phyloP scores from a whole-genome alignment of 163 green algal genomes.

The Scenedesmus sp. region DNA sequence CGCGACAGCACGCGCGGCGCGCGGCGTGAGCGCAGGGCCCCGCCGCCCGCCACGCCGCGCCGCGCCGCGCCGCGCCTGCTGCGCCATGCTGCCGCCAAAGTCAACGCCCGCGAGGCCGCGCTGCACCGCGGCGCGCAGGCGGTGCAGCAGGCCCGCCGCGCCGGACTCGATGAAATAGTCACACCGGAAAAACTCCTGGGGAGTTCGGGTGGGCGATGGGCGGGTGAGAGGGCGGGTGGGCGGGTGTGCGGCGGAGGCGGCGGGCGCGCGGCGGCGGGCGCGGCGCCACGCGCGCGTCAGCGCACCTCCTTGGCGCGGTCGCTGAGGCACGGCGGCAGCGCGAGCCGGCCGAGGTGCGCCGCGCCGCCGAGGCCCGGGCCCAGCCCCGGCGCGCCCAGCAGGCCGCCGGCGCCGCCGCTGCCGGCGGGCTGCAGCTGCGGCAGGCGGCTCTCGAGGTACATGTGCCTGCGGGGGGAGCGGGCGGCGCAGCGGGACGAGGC shows the following conservation, averaged over 20 bases:
- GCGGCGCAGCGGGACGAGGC: background rate
- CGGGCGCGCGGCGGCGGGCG: background rate
- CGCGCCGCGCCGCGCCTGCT: background rate
- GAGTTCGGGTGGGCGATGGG: too few relatives aligned
- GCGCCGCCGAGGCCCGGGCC: too few relatives aligned
- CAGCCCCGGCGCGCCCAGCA: background rate
- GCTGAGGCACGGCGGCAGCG: constrained; percentile 26
- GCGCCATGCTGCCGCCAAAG: constrained; percentile 32
- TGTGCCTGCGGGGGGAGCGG: constrained; percentile 28
- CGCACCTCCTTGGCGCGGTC: constrained; percentile 46
- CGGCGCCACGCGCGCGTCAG: background rate
- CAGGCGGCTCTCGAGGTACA: constrained; percentile 48
- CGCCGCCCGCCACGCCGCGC: too few relatives aligned
- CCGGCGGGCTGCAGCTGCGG: constrained; percentile 23
- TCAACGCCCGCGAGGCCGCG: constrained; percentile 17
- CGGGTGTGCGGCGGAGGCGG: too few relatives aligned
- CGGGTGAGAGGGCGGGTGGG: too few relatives aligned
- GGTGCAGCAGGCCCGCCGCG: constrained; percentile 38
- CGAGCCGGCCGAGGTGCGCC: background rate
- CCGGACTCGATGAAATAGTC: constrained; percentile 47
- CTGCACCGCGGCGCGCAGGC: constrained; percentile 30
- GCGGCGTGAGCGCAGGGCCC: too few relatives aligned
- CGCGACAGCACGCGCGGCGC: too few relatives aligned
- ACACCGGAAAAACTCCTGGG: constrained; percentile 48
- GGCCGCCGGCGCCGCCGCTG: constrained; percentile 9